A percentile compares a stretch with the other conserved stretches of the same genome.
Conservation (phyloP, 345 rosid species). For the Rhodomyrtus tomentosa region DNA sequence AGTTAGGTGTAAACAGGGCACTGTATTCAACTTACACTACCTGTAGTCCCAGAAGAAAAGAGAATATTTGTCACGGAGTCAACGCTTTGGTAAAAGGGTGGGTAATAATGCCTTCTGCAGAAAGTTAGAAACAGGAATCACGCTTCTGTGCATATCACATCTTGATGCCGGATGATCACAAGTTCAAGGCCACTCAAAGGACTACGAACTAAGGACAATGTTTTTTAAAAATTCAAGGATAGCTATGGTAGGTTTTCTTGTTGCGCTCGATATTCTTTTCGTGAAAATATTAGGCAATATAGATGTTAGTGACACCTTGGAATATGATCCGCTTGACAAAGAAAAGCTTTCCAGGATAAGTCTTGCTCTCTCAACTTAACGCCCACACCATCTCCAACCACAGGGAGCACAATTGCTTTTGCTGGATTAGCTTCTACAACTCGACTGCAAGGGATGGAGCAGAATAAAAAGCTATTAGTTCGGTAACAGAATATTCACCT, state of each 20-base stretch:
- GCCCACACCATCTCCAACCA: conserved; percentile 27
- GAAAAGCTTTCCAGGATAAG: conserved; percentile 55
- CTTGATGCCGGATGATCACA: neutral
- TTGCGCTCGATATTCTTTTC: neutral
- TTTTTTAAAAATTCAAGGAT: too few species aligned
- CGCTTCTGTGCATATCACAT: neutral
- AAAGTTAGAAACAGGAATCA: neutral
- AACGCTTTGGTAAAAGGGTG: conserved; percentile 42
- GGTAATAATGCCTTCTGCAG: conserved; percentile 29
- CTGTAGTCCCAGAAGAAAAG: conserved; percentile 95
- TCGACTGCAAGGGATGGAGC: conserved; percentile 34
- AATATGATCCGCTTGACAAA: conserved; percentile 19
- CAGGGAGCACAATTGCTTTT: conserved; percentile 70
- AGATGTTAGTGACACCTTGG: conserved; percentile 29
- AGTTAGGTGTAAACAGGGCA: neutral
- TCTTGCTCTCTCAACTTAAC: conserved; percentile 60
- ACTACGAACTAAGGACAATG: neutral
- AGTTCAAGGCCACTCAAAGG: neutral
- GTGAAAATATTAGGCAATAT: neutral
- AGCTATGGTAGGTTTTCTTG: neutral
- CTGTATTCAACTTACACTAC: conserved; percentile 10
- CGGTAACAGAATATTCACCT: neutral
- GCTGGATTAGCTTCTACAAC: conserved; percentile 66
- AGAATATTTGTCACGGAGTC: conserved; percentile 66
- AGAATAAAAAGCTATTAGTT: neutral